Evolutionary conservation across 2,329 filamentous ascomycete species (phyloP).

Genomic region (Pyrenophora graminea): DNA sequence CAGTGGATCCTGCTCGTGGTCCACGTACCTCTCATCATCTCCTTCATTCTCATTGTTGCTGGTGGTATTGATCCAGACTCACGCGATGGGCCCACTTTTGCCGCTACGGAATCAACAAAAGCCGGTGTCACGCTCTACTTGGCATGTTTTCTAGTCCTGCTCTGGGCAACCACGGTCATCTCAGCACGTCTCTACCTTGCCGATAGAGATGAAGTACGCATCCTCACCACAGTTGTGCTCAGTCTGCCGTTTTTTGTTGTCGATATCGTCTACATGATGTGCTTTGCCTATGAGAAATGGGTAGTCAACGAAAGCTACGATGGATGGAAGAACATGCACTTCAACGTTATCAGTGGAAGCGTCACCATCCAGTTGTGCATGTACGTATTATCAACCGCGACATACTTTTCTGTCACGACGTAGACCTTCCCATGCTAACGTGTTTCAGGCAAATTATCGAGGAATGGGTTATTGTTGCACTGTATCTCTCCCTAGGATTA

Average conservation of each 20-base stretch:
- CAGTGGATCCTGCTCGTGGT: slow-evolving; percentile 44
- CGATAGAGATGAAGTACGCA: slow-evolving; percentile 38
- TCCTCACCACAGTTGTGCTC: slow-evolving; percentile 42
- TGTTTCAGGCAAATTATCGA: slow-evolving; percentile 39
- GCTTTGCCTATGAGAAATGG: slow-evolving; percentile 41
- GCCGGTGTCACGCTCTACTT: slow-evolving; percentile 43
- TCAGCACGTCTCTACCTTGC: slow-evolving; percentile 42
- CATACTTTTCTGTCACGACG: neutral
- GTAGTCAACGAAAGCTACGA: slow-evolving; percentile 4
- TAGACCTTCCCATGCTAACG: neutral
- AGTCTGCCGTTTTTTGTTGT: slow-evolving; percentile 44
- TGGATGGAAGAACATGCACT: slow-evolving; percentile 24
- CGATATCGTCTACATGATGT: slow-evolving; percentile 46
- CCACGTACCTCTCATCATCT: slow-evolving; percentile 40
- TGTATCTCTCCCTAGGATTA: slow-evolving; percentile 40
- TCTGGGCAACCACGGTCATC: slow-evolving; percentile 45
- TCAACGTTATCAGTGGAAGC: slow-evolving; percentile 44
- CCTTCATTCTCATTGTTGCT: slow-evolving; percentile 43
- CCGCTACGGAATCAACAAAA: slow-evolving; percentile 42
- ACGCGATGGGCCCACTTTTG: slow-evolving; percentile 36
- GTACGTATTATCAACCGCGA: slow-evolving; percentile 24
- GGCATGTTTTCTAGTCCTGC: slow-evolving; percentile 38
- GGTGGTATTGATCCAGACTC: slow-evolving; percentile 44
- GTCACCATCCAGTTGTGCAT: slow-evolving; percentile 44
- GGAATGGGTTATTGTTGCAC: slow-evolving; percentile 41